A percentile compares a stretch with the other conserved stretches of the same genome.
Conservation (phyloP, 2,329 filamentous ascomycete genomes). For the Dactylellina sp. region DNA sequence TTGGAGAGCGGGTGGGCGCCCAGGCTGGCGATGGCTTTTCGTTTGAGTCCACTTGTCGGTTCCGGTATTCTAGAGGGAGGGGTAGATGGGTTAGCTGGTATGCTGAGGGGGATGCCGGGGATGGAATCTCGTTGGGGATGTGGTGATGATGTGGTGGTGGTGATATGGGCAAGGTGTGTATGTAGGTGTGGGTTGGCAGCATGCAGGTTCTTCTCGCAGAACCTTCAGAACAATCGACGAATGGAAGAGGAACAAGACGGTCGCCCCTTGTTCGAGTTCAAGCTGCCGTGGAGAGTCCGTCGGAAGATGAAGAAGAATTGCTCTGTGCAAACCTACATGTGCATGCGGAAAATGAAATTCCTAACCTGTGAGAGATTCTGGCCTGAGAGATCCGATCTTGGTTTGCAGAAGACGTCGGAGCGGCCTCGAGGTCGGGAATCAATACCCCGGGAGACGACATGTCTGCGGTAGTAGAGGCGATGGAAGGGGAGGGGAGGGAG, state of each 20-base stretch:
- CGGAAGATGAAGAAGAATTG: slow-evolving; percentile 31
- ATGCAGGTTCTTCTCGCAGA: slow-evolving; percentile 19
- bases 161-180: slow-evolving; percentile 4
- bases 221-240: slow-evolving; percentile 18
- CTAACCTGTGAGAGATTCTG: slow-evolving; percentile 50
- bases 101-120: neutral
- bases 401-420: slow-evolving; percentile 25
- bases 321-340: slow-evolving; percentile 54
- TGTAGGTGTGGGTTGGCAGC: slow-evolving; percentile 50
- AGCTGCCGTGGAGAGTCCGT: neutral
- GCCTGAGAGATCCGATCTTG: slow-evolving; percentile 16
- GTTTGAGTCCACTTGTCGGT: slow-evolving; percentile 38
- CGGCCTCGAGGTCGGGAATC: slow-evolving; percentile 47
- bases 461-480: too few relatives aligned
- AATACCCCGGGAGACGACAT: slow-evolving; percentile 34
- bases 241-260: slow-evolving; percentile 15
- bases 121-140: slow-evolving; percentile 9
- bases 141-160: slow-evolving; percentile 12
- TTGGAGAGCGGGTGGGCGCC: slow-evolving; percentile 51
- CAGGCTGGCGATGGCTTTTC: slow-evolving; percentile 53
- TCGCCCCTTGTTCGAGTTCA: neutral
- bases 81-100: slow-evolving; percentile 13
- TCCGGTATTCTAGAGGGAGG: slow-evolving; percentile 20
- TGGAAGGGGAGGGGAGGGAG: too few relatives aligned
- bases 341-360: slow-evolving; percentile 55